phyloP scores from a whole-genome alignment of 768 basidiomycete species.

The Termitomyces sp. region DNA sequence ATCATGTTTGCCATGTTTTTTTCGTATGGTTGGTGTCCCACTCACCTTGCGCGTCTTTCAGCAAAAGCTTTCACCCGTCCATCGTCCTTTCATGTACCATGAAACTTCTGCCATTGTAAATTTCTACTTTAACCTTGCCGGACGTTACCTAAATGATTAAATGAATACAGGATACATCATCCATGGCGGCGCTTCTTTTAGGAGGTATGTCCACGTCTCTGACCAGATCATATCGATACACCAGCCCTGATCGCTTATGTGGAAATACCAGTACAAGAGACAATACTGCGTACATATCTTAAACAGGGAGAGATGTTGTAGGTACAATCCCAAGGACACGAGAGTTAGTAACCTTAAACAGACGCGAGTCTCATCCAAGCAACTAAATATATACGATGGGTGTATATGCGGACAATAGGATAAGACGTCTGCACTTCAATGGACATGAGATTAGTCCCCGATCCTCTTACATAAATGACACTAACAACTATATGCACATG shows the following conservation, averaged over 20 bases:
- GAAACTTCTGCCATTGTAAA: conserved; percentile 70
- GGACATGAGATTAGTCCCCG: too few species aligned
- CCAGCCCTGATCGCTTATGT: not conserved
- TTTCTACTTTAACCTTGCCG: conserved; percentile 9
- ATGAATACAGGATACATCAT: conserved; percentile 33
- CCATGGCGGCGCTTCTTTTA: conserved; percentile 36
- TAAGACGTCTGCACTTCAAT: too few species aligned
- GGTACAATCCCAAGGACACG: not conserved
- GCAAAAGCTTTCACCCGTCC: conserved; percentile 54
- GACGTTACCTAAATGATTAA: too few species aligned
- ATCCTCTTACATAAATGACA: too few species aligned
- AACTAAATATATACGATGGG: too few species aligned
- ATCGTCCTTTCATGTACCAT: conserved; percentile 62
- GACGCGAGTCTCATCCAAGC: too few species aligned
- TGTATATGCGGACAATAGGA: too few species aligned
- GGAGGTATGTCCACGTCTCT: conserved; percentile 23
- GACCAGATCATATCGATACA: not conserved
- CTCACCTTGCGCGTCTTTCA: conserved; percentile 19
- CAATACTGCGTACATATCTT: conserved; percentile 38
- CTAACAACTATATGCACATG: too few species aligned
- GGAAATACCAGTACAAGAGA: conserved; percentile 30
- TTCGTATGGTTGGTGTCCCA: not conserved
- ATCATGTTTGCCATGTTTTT: conserved; percentile 44
- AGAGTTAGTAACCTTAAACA: too few species aligned
- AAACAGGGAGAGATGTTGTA: conserved; percentile 26